Evolutionary conservation across 441 rosid genomes (phyloP).

Genomic region (Pelargonium myrrhifolium): DNA sequence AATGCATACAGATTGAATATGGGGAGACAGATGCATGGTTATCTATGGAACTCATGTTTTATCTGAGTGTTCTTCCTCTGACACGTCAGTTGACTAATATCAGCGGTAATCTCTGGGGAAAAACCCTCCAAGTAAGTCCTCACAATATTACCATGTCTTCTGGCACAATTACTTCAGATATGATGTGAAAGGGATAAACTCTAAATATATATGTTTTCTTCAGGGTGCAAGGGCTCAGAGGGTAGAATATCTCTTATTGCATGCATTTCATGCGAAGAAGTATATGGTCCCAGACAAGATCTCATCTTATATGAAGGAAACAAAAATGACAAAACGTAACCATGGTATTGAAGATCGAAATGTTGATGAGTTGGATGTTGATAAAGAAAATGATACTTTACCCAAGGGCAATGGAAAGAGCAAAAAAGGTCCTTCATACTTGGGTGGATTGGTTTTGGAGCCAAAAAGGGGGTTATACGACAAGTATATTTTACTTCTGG

Average conservation of each 20-base stretch:
- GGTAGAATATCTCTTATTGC: conserved; percentile 85
- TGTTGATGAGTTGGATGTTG: conserved; percentile 41
- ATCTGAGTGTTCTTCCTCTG: conserved; percentile 90
- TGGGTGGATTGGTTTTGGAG: conserved; percentile 96
- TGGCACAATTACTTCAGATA: conserved; percentile 3
- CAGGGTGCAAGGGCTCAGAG: conserved; percentile 99
- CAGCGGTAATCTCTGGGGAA: conserved; percentile 98
- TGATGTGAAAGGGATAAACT: conserved; percentile 1
- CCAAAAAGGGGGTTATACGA: conserved; percentile 93
- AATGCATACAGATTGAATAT: conserved; percentile 63
- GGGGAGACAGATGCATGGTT: conserved; percentile 99
- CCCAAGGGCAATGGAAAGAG: conserved; percentile 44
- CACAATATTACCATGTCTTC: conserved; percentile 9
- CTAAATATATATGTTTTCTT: conserved; percentile 19
- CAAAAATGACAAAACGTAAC: conserved; percentile 48
- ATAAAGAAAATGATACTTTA: conserved; percentile 38
- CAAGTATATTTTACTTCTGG: conserved; percentile 85
- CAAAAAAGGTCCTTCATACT: conserved; percentile 85
- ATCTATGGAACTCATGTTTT: conserved; percentile 98
- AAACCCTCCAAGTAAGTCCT: conserved; percentile 83
- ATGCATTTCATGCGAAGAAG: conserved; percentile 86
- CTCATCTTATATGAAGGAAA: conserved; percentile 48
- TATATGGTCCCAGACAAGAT: conserved; percentile 88
- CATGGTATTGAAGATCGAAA: conserved; percentile 39
- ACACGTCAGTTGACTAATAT: conserved; percentile 94